A percentile compares a stretch with the other conserved stretches of the same genome.
phyloP scores from a whole-genome alignment of 257 asterid genomes.

The Plantago ovata region DNA sequence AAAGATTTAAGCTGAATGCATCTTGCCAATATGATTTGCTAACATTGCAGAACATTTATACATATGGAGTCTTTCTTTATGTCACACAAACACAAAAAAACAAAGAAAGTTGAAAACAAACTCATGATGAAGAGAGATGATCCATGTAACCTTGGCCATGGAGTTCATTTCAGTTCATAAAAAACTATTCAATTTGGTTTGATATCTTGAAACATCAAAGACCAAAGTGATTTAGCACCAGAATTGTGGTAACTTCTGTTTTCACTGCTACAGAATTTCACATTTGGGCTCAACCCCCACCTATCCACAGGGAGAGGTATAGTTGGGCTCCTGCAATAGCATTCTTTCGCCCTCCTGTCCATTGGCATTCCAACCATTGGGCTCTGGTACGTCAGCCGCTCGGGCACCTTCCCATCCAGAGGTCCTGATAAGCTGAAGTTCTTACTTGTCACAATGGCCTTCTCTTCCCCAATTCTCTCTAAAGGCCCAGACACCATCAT shows the following conservation, averaged over 20 bases:
- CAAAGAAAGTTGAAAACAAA: background rate
- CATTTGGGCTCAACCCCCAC: constrained; percentile 53
- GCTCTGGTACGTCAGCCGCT: constrained; percentile 31
- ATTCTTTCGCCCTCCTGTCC: constrained; percentile 23
- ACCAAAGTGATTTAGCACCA: constrained; percentile 64
- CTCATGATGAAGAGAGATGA: background rate
- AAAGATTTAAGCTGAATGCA: background rate
- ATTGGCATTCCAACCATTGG: constrained; percentile 34
- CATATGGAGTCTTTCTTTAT: background rate
- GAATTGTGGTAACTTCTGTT: constrained; percentile 30
- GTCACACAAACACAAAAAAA: background rate
- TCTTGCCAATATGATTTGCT: background rate
- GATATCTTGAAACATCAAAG: constrained; percentile 82
- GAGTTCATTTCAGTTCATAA: background rate
- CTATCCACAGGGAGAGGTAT: constrained; percentile 53
- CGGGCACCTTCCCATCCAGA: constrained; percentile 37
- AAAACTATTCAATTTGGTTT: constrained; percentile 56
- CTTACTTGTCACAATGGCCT: constrained; percentile 21
- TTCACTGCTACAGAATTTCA: constrained; percentile 31
- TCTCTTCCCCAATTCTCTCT: constrained; percentile 35
- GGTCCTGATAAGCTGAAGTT: constrained; percentile 46
- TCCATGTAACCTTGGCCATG: background rate
- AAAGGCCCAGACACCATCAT: constrained; percentile 63
- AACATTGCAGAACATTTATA: background rate
- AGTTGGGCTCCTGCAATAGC: constrained; percentile 39